Conservation (phyloP, 768 basidiomycete species). For the Collybia nuda region DNA sequence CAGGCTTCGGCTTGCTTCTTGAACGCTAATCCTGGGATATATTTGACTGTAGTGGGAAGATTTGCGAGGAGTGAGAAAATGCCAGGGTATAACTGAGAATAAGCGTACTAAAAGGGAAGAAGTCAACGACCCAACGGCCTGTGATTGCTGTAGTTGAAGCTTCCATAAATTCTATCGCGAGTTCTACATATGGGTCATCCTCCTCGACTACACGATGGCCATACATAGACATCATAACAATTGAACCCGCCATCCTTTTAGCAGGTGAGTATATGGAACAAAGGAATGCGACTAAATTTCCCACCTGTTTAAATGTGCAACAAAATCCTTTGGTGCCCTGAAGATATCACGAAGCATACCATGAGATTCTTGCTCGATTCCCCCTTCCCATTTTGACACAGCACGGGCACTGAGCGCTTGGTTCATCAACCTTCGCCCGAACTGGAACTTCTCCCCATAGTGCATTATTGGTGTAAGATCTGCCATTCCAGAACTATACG, state of each 20-base stretch:
- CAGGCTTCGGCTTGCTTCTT: constrained; percentile 13
- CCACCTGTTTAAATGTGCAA: constrained; percentile 15
- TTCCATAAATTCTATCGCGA: constrained; percentile 18
- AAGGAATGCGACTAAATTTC: neutral
- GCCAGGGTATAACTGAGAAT: neutral
- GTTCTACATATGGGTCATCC: constrained; percentile 14
- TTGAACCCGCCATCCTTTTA: constrained; percentile 15
- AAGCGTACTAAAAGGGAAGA: constrained; percentile 10
- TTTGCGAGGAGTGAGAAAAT: neutral
- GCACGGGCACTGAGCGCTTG: constrained; percentile 17
- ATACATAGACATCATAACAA: constrained; percentile 20
- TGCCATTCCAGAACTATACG: constrained; percentile 19
- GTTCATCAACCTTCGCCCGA: constrained; percentile 16
- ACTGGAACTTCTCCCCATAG: constrained; percentile 15
- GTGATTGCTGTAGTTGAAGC: constrained; percentile 15
- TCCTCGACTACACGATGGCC: constrained; percentile 13
- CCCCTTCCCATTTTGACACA: constrained; percentile 15
- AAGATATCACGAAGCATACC: constrained; percentile 10
- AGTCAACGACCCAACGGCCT: constrained; percentile 16
- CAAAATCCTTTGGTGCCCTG: constrained; percentile 5
- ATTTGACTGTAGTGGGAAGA: constrained; percentile 5
- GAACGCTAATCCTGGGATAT: constrained; percentile 10
- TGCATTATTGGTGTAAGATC: constrained; percentile 18
- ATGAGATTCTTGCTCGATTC: constrained; percentile 14
- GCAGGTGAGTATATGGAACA: neutral